Evolutionary conservation across 805 yeast genomes (phyloP), one percentile per base, ranked within the genome.

Genomic region (Danielozyma ontarioensis): DNA sequence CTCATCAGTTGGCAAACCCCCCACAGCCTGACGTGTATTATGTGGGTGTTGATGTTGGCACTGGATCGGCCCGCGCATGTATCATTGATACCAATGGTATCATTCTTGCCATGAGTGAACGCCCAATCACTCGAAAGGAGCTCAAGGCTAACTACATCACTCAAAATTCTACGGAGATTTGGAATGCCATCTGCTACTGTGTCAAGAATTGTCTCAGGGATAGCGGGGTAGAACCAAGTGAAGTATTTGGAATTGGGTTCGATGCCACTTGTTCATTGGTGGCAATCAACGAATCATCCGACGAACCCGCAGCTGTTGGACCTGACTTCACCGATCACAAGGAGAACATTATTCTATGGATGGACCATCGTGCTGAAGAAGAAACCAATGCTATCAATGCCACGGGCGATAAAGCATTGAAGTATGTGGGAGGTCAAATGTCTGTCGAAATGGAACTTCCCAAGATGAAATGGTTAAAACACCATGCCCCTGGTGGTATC

Each of bases 211-310:
- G 87, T 29, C 61, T 90, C 23, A 62, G 80, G 12, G 94, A 87
- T 35, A 74, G 93, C 3, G 83, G 80, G 2, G 74, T 88, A 27
- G 83, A 81, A 27, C 79, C 85, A 1, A 48, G 62, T 2, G 68
- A 70, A 12, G 83, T 93, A 28, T 73, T 73, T 51, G 97, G 97
- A 41, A 78, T 93, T 42, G 97, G 97, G 0, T 93, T 89, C 47
- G 98, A 93, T 59, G 98, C 97, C 18, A 93, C 98, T 17, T 93
- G 98, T 57, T 93, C 97, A 2, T 68, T 93, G 37, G 96, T 88
- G 11, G 96, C 79, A 1, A 67, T 89, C 24, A 71, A 78, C 40
- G 83, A 81, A 43, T 53, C 64, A 4, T 67, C 72, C 29, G 84
- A 83, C 46, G 55, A 67, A 30, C 95, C 96, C 3, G 71, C 86